These are phyloP conservation scores for Sporothrix brunneoviolacea DNA, from an alignment of 2,329 filamentous ascomycete species.

Conservation along the genomic window DNA sequence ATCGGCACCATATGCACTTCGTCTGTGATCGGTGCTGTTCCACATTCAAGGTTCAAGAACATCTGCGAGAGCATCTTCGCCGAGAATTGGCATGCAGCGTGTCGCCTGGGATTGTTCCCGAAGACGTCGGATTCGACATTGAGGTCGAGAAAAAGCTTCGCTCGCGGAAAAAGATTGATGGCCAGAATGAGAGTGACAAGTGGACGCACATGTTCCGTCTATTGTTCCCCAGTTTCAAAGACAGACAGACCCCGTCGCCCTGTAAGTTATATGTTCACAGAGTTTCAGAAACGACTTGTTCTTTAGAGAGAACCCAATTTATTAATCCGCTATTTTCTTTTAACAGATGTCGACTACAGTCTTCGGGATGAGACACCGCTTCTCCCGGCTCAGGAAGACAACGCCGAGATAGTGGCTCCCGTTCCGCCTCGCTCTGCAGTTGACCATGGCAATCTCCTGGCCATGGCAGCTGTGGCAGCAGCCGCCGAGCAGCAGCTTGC, in stretches of 20 bases:
- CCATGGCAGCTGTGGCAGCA: constrained; percentile 1
- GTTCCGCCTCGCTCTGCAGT: too few relatives aligned
- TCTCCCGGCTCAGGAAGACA: not conserved
- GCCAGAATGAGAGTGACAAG: constrained; percentile 29
- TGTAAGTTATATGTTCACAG: constrained; percentile 26
- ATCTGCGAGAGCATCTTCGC: constrained; percentile 28
- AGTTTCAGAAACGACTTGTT: not conserved
- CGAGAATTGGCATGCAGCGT: constrained; percentile 21
- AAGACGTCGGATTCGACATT: constrained; percentile 29
- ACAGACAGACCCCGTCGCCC: constrained; percentile 27
- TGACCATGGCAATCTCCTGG: not conserved
- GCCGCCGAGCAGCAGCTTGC: constrained; percentile 6
- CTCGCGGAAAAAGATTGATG: constrained; percentile 27
- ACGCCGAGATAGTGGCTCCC: not conserved
- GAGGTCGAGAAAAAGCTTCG: constrained; percentile 30
- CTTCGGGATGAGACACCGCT: not conserved
- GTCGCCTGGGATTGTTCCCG: constrained; percentile 22
- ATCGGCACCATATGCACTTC: constrained; percentile 29
- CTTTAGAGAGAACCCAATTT: not conserved
- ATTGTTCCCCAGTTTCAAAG: constrained; percentile 28
- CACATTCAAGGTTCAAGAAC: constrained; percentile 27
- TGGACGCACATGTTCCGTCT: constrained; percentile 32
- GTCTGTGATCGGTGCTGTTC: constrained; percentile 31
- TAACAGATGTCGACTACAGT: constrained; percentile 12
- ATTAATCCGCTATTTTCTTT: not conserved